Evolutionary conservation across 148 eudicot species (phyloP).

Genomic region (Cornus kousa): DNA sequence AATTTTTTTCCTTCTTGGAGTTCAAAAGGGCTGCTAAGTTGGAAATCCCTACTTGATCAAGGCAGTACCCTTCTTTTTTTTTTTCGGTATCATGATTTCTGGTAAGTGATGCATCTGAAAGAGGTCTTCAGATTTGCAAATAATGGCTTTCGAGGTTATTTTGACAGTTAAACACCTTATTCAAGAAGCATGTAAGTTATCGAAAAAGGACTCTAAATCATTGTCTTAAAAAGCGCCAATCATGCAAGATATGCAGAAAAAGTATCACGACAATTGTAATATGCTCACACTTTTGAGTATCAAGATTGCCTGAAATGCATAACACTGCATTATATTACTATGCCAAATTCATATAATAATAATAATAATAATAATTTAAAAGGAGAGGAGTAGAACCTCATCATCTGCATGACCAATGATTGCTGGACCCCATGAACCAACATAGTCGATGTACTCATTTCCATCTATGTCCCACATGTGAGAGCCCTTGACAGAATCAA

Average conservation of each 20-base stretch:
- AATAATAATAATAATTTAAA: too few species aligned
- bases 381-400: slow-evolving; percentile 40
- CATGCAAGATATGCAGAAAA: not conserved
- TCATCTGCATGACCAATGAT: slow-evolving; percentile 94
- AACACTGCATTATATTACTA: not conserved
- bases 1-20: too few species aligned
- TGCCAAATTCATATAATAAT: slow-evolving; percentile 7
- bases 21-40: not conserved
- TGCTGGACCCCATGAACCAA: slow-evolving; percentile 96
- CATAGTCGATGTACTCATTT: slow-evolving; percentile 92
- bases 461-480: slow-evolving; percentile 95
- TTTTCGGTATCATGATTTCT: too few species aligned
- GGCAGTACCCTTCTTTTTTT: too few species aligned
- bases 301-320: not conserved
- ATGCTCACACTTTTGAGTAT: not conserved
- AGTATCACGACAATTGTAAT: not conserved
- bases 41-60: not conserved
- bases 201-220: not conserved
- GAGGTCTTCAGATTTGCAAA: too few species aligned
- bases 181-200: too few species aligned
- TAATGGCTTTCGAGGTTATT: too few species aligned
- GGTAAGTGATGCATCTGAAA: too few species aligned
- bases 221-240: not conserved
- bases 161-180: too few species aligned
- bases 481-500: slow-evolving; percentile 88